phyloP scores from a whole-genome alignment of 768 basidiomycete genomes.

The Leccinum aurantiacum region DNA sequence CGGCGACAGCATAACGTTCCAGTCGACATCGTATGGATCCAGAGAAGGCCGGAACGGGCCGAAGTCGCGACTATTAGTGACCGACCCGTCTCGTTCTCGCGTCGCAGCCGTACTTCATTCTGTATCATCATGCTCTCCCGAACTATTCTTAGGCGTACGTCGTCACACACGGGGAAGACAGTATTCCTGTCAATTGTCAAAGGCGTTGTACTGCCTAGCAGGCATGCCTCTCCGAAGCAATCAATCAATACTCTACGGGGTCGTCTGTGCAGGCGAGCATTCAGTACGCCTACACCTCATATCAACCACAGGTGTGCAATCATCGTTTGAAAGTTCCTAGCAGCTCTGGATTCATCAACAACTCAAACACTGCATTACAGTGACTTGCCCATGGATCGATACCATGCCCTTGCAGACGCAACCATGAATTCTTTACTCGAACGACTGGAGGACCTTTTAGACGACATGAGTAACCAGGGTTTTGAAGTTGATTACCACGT shows the following conservation, averaged over 20 bases:
- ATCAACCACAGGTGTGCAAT: slow-evolving; percentile 50
- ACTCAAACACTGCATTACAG: slow-evolving; percentile 27
- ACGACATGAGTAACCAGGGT: slow-evolving; percentile 49
- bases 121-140: slow-evolving; percentile 20
- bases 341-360: not conserved
- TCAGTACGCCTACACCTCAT: slow-evolving; percentile 57
- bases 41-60: too few relatives aligned
- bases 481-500: slow-evolving; percentile 92
- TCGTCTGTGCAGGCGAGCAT: slow-evolving; percentile 20
- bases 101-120: too few relatives aligned
- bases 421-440: slow-evolving; percentile 80
- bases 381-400: slow-evolving; percentile 59
- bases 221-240: not conserved
- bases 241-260: slow-evolving; percentile 1
- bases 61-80: too few relatives aligned
- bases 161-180: slow-evolving; percentile 2
- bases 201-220: not conserved
- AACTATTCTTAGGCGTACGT: slow-evolving; percentile 15
- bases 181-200: slow-evolving; percentile 9
- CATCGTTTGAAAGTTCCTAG: not conserved
- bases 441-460: slow-evolving; percentile 70
- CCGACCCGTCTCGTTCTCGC: too few relatives aligned
- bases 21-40: too few relatives aligned
- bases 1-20: too few relatives aligned
- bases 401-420: slow-evolving; percentile 69